Conservation (phyloP, 169 alveolate genomes). For the Fabrea salina region DNA sequence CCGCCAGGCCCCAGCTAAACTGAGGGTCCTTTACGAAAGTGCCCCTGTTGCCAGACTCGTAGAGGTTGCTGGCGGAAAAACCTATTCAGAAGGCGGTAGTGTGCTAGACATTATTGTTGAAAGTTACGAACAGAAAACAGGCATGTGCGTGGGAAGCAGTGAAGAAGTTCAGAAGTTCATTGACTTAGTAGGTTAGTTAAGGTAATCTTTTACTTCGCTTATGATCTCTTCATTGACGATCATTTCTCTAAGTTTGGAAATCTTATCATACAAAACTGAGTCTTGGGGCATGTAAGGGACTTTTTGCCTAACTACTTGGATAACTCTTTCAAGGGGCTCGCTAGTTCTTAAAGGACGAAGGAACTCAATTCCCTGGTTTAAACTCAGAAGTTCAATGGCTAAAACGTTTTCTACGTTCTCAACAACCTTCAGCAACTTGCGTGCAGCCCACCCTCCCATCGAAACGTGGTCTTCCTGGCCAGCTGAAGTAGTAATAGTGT, state of each 20-base stretch:
- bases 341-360: constrained; percentile 9
- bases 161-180: constrained; percentile 49
- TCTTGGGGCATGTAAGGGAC: background rate
- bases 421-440: constrained; percentile 44
- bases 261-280: background rate
- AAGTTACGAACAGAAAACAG: constrained; percentile 49
- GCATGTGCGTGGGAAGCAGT: constrained; percentile 49
- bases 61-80: constrained; percentile 70
- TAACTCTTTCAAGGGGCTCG: constrained; percentile 22
- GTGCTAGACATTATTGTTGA: constrained; percentile 46
- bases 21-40: constrained; percentile 67
- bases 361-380: constrained; percentile 45
- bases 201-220: background rate
- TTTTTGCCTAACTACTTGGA: background rate
- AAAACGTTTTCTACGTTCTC: constrained; percentile 46
- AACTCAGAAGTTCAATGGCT: constrained; percentile 64
- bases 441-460: constrained; percentile 67
- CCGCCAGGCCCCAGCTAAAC: constrained; percentile 66
- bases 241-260: background rate
- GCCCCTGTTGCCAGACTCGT: constrained; percentile 63
- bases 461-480: constrained; percentile 73
- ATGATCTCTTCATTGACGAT: background rate
- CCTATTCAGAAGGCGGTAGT: constrained; percentile 37
- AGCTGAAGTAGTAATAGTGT: constrained; percentile 61
- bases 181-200: background rate